Evolutionary conservation across 2,329 filamentous ascomycete genomes (phyloP).

Genomic region (Talaromyces sp.): DNA sequence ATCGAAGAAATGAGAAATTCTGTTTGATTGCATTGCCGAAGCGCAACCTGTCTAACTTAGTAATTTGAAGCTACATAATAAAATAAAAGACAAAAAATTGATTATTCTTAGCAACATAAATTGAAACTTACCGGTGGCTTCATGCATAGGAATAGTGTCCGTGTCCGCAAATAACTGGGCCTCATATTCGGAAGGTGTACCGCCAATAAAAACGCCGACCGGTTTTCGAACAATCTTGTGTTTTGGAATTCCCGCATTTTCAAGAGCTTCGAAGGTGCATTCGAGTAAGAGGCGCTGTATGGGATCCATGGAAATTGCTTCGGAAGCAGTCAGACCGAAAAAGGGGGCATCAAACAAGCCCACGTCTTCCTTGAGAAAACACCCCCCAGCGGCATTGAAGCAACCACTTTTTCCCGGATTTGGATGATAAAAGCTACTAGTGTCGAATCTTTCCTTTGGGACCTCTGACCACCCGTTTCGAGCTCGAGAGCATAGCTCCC

Average conservation of each 20-base stretch:
- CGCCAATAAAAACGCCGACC: not conserved
- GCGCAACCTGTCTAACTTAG: conserved; percentile 17
- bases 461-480: conserved; percentile 1
- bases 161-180: not conserved
- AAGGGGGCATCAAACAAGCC: conserved; percentile 19
- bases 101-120: not conserved
- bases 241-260: conserved; percentile 10
- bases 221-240: not conserved
- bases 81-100: not conserved
- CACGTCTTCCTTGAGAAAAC: conserved; percentile 18
- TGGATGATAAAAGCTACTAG: conserved; percentile 14
- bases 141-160: not conserved
- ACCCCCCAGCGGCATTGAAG: conserved; percentile 5
- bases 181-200: not conserved
- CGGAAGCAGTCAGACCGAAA: conserved; percentile 16
- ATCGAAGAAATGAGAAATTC: conserved; percentile 17
- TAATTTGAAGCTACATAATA: conserved; percentile 8
- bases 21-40: conserved; percentile 2
- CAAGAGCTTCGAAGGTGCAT: conserved; percentile 5
- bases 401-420: not conserved
- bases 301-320: conserved; percentile 8
- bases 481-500: conserved; percentile 12
- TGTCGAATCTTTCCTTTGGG: not conserved
- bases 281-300: conserved; percentile 4
- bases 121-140: conserved; percentile 11